Base-by-base conservation (phyloP, 495 filamentous ascomycete genomes). In the Tuber microsphaerosporum region DNA sequence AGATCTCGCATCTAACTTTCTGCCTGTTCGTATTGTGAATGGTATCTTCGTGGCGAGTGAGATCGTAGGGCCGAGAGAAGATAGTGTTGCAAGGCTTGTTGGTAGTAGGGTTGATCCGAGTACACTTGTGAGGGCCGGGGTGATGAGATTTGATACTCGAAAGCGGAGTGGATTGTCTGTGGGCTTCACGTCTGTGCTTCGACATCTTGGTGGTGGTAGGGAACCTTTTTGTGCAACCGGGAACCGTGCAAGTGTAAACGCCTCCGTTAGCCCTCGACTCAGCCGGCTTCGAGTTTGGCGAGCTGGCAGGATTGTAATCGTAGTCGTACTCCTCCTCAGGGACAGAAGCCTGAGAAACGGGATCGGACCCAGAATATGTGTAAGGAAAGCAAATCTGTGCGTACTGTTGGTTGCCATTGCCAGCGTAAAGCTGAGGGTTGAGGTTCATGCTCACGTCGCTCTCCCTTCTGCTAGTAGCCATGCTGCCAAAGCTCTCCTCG, bases 1-100 rank as follows among this genome's bases (percentile, higher is more conserved):
- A 98, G 70, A 96, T 85, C 73, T 94, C 90, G 84, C 94, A 99
- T 37, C 93, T 90, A n/a, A 97, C 94, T 85, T 99, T 98, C 82
- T 93, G 90, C 88, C 97, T 97, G 80, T 90, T 88, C 7, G 91
- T 91, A 79, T 97, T 97, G 87, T 99, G 95, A 79, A 98, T 97
- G 17, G 95, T 98, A 80, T 97, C 94, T 84, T 99, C 95, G 83
- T 99, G 95, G 16, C 95, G 88, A 16, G 95, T 99, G 45, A 99
- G 88, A 85, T 99, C 95, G 88, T 99, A 99, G 45, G 94, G 94
- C n/a, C 95, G 88, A 2, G 94, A 97, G 86, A 99, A 99, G 74
- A 95, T 87, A 12, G 92, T 94, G 83, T 95, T 97, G 89, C 95
- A 99, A 4, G 94, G 93, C 85, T 97, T 97, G 73, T 92, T 92